Evolutionary conservation across 2,329 filamentous ascomycete species (phyloP).

Genomic region (Arthrobotrys sphaeroides): DNA sequence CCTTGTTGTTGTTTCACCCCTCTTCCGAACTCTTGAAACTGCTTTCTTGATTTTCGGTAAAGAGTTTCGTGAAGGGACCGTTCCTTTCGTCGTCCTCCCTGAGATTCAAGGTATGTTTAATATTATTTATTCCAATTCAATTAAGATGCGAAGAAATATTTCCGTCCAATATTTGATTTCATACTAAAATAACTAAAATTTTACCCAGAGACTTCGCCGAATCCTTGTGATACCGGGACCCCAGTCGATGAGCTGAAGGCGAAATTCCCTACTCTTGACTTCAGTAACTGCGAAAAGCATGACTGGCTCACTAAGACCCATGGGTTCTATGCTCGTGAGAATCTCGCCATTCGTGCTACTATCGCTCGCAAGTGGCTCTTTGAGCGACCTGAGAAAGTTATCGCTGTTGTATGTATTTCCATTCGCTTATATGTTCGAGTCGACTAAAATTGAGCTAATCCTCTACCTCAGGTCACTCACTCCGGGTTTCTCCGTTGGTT

Average conservation of each 20-base stretch:
- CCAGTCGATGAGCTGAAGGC: slow-evolving; percentile 18
- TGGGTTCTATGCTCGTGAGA: slow-evolving; percentile 46
- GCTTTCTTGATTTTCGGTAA: slow-evolving; percentile 35
- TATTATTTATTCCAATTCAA: no score
- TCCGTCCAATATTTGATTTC: neutral
- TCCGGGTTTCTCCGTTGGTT: slow-evolving; percentile 48
- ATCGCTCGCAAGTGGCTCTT: slow-evolving; percentile 47
- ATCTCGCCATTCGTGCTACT: slow-evolving; percentile 31
- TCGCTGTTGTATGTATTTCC: slow-evolving; percentile 42
- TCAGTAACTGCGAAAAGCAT: slow-evolving; percentile 35
- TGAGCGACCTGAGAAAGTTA: slow-evolving; percentile 43
- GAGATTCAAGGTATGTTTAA: slow-evolving; percentile 40
- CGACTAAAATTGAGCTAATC: neutral
- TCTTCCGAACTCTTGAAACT: slow-evolving; percentile 44
- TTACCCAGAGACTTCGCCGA: slow-evolving; percentile 42
- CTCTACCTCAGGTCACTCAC: slow-evolving; percentile 36
- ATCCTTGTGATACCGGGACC: slow-evolving; percentile 43
- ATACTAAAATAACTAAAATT: neutral
- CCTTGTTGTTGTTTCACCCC: slow-evolving; percentile 37
- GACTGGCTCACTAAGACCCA: slow-evolving; percentile 45
- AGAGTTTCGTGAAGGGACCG: neutral
- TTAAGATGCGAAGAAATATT: neutral
- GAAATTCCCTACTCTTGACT: slow-evolving; percentile 21
- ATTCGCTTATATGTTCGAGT: neutral
- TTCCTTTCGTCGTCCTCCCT: slow-evolving; percentile 24